Evolutionary conservation across 164 flowering plant genomes (phyloP).

Genomic region (Tinospora cordifolia): DNA sequence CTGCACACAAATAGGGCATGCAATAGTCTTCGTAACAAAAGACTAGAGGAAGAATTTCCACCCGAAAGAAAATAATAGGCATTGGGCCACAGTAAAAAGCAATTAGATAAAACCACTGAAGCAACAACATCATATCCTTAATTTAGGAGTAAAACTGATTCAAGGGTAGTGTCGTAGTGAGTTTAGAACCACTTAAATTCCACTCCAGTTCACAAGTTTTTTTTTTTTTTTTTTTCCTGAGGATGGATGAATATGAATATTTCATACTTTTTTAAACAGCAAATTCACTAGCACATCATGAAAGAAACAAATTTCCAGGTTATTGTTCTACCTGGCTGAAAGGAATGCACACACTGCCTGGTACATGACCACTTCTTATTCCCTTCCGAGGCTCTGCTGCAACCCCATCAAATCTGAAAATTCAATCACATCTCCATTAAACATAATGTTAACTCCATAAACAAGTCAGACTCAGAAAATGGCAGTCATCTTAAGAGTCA

Average conservation of each 20-base stretch:
- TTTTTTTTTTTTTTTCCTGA: too few species aligned
- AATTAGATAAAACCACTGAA: neutral
- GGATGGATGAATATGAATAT: neutral
- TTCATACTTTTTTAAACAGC: neutral
- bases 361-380: constrained; percentile 90
- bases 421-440: neutral
- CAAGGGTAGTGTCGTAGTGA: neutral
- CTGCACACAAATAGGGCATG: neutral
- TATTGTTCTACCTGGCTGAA: constrained; percentile 56
- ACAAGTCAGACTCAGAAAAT: neutral
- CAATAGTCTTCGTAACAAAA: too few species aligned
- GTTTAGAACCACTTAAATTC: neutral
- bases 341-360: constrained; percentile 94
- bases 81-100: neutral
- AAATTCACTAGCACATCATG: neutral
- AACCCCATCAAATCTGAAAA: constrained; percentile 79
- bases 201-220: neutral
- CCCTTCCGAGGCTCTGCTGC: constrained; percentile 95
- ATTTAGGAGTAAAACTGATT: neutral
- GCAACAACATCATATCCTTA: neutral
- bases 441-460: neutral
- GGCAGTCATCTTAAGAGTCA: neutral
- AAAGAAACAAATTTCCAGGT: neutral
- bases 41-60: too few species aligned
- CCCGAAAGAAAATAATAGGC: neutral